Conservation (phyloP, 169 alveolate genomes). For the Theileria sp. region DNA sequence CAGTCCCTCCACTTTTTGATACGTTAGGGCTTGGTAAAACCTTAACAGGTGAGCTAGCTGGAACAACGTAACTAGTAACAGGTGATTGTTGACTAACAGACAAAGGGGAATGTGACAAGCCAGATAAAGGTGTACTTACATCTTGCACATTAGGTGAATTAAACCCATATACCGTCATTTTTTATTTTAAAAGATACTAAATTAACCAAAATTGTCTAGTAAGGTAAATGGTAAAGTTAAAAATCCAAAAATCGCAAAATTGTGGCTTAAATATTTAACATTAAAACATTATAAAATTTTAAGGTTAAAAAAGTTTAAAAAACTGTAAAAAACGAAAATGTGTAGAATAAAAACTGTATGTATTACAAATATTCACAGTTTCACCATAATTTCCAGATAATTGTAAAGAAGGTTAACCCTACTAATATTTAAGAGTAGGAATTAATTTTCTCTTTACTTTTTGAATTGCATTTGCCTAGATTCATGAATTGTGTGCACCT, state of each 20-base stretch:
- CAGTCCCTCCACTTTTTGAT: neutral
- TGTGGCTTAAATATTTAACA: neutral
- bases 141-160: constrained; percentile 1
- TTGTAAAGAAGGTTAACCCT: neutral
- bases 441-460: neutral
- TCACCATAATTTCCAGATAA: neutral
- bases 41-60: neutral
- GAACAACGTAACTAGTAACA: constrained; percentile 6
- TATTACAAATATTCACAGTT: neutral
- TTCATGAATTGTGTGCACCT: constrained; percentile 19
- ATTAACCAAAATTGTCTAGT: neutral
- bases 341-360: neutral
- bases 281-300: neutral
- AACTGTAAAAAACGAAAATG: neutral
- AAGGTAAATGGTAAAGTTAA: neutral
- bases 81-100: neutral
- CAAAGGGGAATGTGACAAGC: neutral
- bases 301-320: too few relatives aligned
- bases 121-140: neutral
- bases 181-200: neutral
- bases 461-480: neutral
- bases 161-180: neutral
- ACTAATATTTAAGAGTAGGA: constrained; percentile 3
- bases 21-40: constrained; percentile 7
- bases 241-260: neutral